Evolutionary conservation across 2,329 filamentous ascomycete genomes (phyloP), one percentile per base, ranked within the genome.

Genomic region (Aspergillus sp.): DNA sequence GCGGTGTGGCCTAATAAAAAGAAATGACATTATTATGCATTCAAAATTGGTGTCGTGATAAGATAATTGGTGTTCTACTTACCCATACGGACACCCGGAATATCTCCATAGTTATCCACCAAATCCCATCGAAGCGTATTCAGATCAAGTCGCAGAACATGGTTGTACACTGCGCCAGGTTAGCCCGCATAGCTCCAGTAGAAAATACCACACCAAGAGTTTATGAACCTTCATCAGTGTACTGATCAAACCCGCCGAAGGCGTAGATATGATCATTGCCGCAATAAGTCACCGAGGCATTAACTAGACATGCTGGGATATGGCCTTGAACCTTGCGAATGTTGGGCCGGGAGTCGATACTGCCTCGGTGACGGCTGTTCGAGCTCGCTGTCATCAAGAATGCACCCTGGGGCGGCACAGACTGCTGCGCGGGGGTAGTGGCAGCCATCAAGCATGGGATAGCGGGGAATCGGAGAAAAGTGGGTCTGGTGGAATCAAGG

Each of bases 201-300:
- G 25, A 41, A 35, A 37, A 56, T 31, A 6, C 21, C 31, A 44
- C 8, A 1, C 14, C 25, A 47, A 25, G 33, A 21, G 41, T 21
- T 27, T 48, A 66, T 66, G 23, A 62, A 84, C 83, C 90, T 79
- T 99, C 95, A 73, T 99, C 95, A 0, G 95, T 99, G 72, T 96
- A 98, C 76, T 98, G 93, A 72, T 99, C 95, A 70, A 99, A 99
- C 17, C 95, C 95, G 44, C 95, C 95, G 80, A 99, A 99, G 11
- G 93, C 95, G 76, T 96, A 98, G 67, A 99, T 98, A 75, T 95
- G 88, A 73, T 98, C 95, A 77, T 96, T 95, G 59, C 93, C 93
- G 70, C 95, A 96, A 74, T 96, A 97, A n/a, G 95, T 99, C 60
- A 98, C 93, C 1, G 95, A 98, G 52, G 95, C 95, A 80, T 99